Percentiles rank a stretch among this genome's conserved stretches.
phyloP scores from a whole-genome alignment of 768 basidiomycete species.

The Lactarius evosmus region DNA sequence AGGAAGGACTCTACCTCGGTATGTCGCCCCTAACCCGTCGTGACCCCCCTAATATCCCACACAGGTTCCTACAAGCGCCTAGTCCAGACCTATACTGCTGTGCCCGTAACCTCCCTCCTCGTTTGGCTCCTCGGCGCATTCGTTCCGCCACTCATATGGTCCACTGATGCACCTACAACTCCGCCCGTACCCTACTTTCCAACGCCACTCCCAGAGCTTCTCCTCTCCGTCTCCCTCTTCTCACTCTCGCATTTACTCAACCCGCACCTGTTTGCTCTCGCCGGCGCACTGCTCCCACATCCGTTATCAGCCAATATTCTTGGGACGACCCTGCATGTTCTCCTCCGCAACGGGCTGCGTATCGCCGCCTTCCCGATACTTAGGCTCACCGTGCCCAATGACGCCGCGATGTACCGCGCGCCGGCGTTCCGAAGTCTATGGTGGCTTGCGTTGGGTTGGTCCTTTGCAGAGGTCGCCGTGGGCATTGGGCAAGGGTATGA shows the following conservation, averaged over 20 bases:
- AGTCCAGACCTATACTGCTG: constrained; percentile 46
- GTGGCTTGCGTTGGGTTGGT: constrained; percentile 79
- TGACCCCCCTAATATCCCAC: constrained; percentile 13
- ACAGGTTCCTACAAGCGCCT: constrained; percentile 62
- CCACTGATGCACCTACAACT: constrained; percentile 31
- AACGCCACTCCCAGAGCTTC: constrained; percentile 61
- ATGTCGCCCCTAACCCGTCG: constrained; percentile 9
- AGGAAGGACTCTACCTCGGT: constrained; percentile 27
- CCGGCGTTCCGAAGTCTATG: constrained; percentile 63
- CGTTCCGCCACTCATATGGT: constrained; percentile 49
- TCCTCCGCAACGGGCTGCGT: constrained; percentile 52
- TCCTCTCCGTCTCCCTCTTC: constrained; percentile 61
- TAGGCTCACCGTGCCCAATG: constrained; percentile 45
- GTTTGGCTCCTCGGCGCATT: constrained; percentile 49
- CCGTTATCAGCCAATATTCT: constrained; percentile 38
- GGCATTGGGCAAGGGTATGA: constrained; percentile 70
- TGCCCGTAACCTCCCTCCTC: constrained; percentile 35
- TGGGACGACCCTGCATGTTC: constrained; percentile 45
- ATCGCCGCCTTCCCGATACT: constrained; percentile 53
- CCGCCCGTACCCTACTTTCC: constrained; percentile 51
- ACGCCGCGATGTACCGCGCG: constrained; percentile 51
- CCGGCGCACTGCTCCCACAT: constrained; percentile 33
- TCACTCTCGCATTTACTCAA: constrained; percentile 54
- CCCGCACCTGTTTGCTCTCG: constrained; percentile 43
- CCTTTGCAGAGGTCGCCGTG: constrained; percentile 61